Evolutionary conservation across 331 rosid species (phyloP), one percentile per base, ranked within the genome.

Genomic region (Telfairia occidentalis): DNA sequence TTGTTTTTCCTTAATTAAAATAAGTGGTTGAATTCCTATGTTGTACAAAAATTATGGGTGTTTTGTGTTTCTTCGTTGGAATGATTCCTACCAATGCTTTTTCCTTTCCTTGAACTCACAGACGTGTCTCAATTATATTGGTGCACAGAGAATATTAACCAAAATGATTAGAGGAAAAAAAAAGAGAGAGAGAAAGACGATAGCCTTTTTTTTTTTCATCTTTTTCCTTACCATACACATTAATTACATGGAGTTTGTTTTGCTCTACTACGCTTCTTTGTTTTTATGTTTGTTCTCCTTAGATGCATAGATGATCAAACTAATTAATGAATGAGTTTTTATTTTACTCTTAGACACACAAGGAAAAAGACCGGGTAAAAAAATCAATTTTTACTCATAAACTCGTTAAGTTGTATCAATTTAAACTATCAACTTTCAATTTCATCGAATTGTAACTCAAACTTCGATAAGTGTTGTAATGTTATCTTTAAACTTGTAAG

Each of bases 41-140:
- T 69, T 26, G 74, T 13, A 29, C 15, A 5, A 9, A 24, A 15
- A 43, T 43, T 13, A 43, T 67, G 54, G 53, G 74, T 67, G 53
- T 67, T 38, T 35, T 26, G 46, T 63, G 71, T 66, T 65, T 65
- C 30, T 65, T 65, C 30, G 19, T 40, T 40, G 32, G 38, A 69
- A 69, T 69, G 74, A 69, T 69, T 69, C 34, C 38, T 21, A 69
- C 26, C 7, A 16, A 69, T 42, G 74, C 11, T 34, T 45, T 69
- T 69, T 13, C 13, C 21, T 43, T 15, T 2, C 35, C 7, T 35
- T 67, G 42, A 15, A 43, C 11, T 42, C 54, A 40, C 48, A 21
- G 46, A 69, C 74, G 75, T 71, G 75, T 71, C 75, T 29, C 9
- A 15, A 8, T 0, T 16, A 0, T 1, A 71, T 71, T 71, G 75